A percentile compares a stretch with the other conserved stretches of the same genome.
Evolutionary conservation across 768 basidiomycete genomes (phyloP).

Genomic region (Lyophyllum shimeji): DNA sequence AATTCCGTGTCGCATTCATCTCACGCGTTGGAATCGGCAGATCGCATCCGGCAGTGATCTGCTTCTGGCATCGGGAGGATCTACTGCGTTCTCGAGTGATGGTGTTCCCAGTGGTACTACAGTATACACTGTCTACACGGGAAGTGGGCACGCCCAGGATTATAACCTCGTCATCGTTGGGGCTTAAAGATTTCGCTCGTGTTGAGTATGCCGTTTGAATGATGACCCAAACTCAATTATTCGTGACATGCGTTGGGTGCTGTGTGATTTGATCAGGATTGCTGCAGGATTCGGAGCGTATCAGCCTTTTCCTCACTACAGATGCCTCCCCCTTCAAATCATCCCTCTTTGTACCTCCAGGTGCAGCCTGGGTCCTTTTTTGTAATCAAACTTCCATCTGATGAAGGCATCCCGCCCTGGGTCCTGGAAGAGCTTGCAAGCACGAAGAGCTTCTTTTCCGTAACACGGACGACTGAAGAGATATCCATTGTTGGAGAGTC

Average conservation of each 20-base stretch:
- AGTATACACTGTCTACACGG: conserved; percentile 38
- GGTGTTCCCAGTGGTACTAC: conserved; percentile 50
- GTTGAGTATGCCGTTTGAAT: background rate
- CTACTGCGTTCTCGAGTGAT: conserved; percentile 50
- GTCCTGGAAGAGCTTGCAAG: conserved; percentile 30
- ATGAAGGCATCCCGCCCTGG: conserved; percentile 34
- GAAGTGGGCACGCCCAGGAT: conserved; percentile 29
- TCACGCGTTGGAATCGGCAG: conserved; percentile 24
- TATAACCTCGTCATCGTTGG: conserved; percentile 40
- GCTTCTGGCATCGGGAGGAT: conserved; percentile 49
- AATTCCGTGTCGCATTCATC: conserved; percentile 2
- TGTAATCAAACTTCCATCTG: conserved; percentile 40
- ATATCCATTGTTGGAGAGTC: conserved; percentile 56
- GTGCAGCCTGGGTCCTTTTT: conserved; percentile 44
- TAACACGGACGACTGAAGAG: conserved; percentile 62
- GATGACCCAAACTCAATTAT: background rate
- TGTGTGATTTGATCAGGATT: background rate
- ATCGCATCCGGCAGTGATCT: conserved; percentile 45
- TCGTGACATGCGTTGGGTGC: background rate
- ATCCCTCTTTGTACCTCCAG: conserved; percentile 47
- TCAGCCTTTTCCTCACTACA: background rate
- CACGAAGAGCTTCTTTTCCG: conserved; percentile 41
- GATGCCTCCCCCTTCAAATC: conserved; percentile 46
- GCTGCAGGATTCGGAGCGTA: too few species aligned
- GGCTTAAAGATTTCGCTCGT: conserved; percentile 20